Conservation (phyloP, 257 asterid species). For the Cruciata laevipes region DNA sequence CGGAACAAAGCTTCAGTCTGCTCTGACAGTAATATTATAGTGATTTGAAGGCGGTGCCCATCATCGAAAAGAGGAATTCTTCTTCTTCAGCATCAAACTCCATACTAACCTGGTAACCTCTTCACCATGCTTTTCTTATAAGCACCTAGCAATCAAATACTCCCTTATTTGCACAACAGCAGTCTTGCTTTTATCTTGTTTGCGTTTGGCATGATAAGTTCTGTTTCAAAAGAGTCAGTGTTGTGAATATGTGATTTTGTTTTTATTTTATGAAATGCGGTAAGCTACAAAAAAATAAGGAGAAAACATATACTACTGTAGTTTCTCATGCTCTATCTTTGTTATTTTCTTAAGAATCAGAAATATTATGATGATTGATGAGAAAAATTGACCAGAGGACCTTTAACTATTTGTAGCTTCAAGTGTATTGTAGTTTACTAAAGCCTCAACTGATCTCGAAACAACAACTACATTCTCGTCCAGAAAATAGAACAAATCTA, state of each 20-base stretch:
- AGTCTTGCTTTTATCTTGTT: background rate
- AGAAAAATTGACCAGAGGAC: too few species aligned
- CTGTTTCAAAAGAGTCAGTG: too few species aligned
- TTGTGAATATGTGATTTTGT: background rate
- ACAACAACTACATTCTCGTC: too few species aligned
- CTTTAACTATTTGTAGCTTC: too few species aligned
- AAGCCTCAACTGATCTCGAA: too few species aligned
- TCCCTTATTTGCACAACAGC: background rate
- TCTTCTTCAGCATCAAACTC: background rate
- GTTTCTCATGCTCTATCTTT: too few species aligned
- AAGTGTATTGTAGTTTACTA: too few species aligned
- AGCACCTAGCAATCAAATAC: background rate
- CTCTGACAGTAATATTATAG: background rate
- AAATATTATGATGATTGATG: too few species aligned
- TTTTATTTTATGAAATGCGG: background rate
- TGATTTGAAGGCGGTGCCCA: background rate
- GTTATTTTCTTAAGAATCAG: background rate
- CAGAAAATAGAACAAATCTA: background rate
- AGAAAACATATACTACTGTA: too few species aligned
- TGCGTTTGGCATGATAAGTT: too few species aligned
- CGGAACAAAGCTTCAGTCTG: background rate
- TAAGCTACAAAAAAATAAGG: background rate
- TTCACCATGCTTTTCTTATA: background rate
- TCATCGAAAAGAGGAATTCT: background rate
- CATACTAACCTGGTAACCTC: background rate